Conservation (phyloP, 106 monocot genomes). For the Allium cepa region DNA sequence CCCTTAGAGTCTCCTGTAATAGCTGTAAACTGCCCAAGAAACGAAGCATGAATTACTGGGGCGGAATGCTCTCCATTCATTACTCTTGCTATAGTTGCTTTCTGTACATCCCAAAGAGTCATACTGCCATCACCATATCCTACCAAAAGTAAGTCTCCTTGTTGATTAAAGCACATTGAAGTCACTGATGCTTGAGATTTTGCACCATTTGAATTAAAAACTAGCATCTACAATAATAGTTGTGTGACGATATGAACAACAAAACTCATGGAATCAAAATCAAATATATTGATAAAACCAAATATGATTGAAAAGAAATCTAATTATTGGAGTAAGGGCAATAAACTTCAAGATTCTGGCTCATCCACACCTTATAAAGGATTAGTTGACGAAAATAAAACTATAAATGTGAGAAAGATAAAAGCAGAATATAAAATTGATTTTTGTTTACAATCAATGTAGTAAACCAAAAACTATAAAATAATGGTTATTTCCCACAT, state of each 20-base stretch:
- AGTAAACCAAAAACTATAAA: too few species aligned
- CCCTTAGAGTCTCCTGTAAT: slow-evolving; percentile 91
- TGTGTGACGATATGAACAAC: slow-evolving; percentile 6
- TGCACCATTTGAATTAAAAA: slow-evolving; percentile 64
- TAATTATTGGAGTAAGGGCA: too few species aligned
- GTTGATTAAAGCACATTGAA: slow-evolving; percentile 96
- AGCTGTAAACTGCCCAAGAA: slow-evolving; percentile 88
- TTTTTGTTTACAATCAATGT: too few species aligned
- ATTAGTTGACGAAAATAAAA: too few species aligned
- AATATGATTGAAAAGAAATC: too few species aligned
- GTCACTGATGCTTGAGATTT: slow-evolving; percentile 66
- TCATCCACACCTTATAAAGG: too few species aligned
- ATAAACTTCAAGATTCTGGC: too few species aligned
- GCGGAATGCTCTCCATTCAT: slow-evolving; percentile 70
- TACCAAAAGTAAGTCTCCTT: slow-evolving; percentile 87
- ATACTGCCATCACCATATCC: slow-evolving; percentile 91
- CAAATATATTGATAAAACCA: background rate
- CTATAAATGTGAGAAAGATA: too few species aligned
- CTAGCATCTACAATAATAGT: slow-evolving; percentile 55
- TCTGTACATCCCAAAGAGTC: slow-evolving; percentile 88
- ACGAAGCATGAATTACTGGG: slow-evolving; percentile 74
- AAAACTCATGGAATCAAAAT: background rate
- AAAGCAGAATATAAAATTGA: too few species aligned
- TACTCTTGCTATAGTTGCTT: slow-evolving; percentile 54
- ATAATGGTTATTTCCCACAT: too few species aligned